These are phyloP conservation scores for Fusarium incarnatum DNA, from an alignment of 2,329 filamentous ascomycete species.

Conservation along the genomic window DNA sequence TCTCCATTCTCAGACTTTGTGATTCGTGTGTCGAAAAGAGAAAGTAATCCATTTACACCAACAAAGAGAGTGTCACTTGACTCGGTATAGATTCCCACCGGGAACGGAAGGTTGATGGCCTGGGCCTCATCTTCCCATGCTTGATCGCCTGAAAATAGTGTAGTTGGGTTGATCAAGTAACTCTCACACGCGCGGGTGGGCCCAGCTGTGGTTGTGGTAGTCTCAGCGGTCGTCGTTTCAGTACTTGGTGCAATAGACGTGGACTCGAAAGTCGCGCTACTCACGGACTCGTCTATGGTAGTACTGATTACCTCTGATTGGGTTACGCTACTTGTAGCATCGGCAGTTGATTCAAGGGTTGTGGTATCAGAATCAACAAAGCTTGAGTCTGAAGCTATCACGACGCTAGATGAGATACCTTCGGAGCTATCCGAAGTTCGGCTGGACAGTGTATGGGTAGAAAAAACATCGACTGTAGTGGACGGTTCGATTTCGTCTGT, in stretches of 20 bases:
- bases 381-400: too few species aligned
- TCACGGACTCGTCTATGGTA: rapidly evolving
- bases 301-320: background rate
- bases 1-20: background rate
- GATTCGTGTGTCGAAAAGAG: background rate
- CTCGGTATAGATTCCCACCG: background rate
- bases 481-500: too few species aligned
- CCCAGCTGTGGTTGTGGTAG: background rate
- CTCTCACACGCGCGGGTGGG: background rate
- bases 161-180: background rate
- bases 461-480: too few species aligned
- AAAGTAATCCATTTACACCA: background rate
- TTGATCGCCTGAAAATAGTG: background rate
- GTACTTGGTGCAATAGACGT: background rate
- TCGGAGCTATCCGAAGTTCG: too few species aligned
- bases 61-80: background rate
- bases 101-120: background rate
- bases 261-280: background rate
- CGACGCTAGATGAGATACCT: too few species aligned
- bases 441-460: too few species aligned
- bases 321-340: too few species aligned
- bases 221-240: background rate
- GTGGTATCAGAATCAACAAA: too few species aligned
- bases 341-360: too few species aligned
- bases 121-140: background rate